Conservation (phyloP, 305 asterid genomes). For the Fraxinus nigra region DNA sequence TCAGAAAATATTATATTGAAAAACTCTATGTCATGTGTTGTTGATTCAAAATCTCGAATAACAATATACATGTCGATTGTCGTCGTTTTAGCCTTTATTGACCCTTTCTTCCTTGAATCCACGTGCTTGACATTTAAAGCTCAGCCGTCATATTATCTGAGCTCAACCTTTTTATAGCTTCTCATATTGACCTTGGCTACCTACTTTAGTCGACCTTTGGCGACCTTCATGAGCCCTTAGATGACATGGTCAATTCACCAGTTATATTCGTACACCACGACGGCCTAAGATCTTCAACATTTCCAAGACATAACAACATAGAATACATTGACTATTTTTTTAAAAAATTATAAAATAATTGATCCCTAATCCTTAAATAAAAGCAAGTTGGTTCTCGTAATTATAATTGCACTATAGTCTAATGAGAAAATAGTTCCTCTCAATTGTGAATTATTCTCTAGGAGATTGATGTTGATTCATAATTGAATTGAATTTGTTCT, state of each 20-base stretch:
- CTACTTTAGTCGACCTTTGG: background rate
- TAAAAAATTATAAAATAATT: no score
- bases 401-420: no score
- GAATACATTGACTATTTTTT: no score
- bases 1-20: background rate
- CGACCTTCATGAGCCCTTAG: background rate
- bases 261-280: background rate
- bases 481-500: background rate
- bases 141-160: background rate
- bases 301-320: background rate
- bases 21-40: background rate
- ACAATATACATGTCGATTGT: no score
- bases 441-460: background rate
- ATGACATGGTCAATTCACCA: background rate
- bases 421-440: background rate
- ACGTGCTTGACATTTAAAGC: background rate
- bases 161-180: background rate
- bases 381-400: background rate
- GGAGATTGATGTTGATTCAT: background rate
- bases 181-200: background rate
- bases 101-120: background rate
- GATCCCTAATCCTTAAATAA: background rate
- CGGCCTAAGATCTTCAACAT: background rate
- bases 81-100: background rate
- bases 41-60: background rate